Evolutionary conservation across 768 basidiomycete species (phyloP), one percentile per base, ranked within the genome.

Genomic region (Tremella mesenterica): DNA sequence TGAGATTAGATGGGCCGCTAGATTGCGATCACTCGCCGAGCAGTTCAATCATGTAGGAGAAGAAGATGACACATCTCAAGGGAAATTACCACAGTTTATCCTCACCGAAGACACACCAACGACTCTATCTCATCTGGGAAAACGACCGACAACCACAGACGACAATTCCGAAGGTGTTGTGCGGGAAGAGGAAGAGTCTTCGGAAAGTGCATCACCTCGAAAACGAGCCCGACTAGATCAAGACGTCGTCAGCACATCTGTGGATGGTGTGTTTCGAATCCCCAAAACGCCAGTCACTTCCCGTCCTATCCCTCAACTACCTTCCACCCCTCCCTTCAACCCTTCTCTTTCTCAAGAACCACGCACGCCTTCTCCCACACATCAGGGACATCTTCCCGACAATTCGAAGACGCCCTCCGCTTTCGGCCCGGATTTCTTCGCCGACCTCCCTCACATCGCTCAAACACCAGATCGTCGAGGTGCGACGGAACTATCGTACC

Each of bases 301-400:
- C 13, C n/a, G 8, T 18, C n/a, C 38, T 14, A 23, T 23, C 4
- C 38, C 38, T 18, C n/a, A 41, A 41, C n/a, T n/a, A n/a, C n/a
- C n/a, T n/a, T n/a, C n/a, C n/a, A 47, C 29, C 41, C 47, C 30
- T n/a, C 34, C 26, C 44, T 36, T 54, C 28, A 31, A 38, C 38
- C 20, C 44, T 33, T 21, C 18, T 26, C 44, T 27, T 13, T 7
- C 36, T 10, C 47, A 38, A 14, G 20, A 48, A 20, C 65, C 65
- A 4, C 60, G 58, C 43, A 67, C 65, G 8, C 65, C 65, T 4
- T 58, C 59, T 2, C 65, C 65, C 3, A 58, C 57, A 1, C 58
- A 63, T 38, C 65, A 67, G 44, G 65, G 63, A 16, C 30, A 41
- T 16, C 44, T 55, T 6, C 56, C 57, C 0, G 65, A 67, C 44